phyloP scores from a whole-genome alignment of 78 protist genomes.

The Dictyostelium purpureum region DNA sequence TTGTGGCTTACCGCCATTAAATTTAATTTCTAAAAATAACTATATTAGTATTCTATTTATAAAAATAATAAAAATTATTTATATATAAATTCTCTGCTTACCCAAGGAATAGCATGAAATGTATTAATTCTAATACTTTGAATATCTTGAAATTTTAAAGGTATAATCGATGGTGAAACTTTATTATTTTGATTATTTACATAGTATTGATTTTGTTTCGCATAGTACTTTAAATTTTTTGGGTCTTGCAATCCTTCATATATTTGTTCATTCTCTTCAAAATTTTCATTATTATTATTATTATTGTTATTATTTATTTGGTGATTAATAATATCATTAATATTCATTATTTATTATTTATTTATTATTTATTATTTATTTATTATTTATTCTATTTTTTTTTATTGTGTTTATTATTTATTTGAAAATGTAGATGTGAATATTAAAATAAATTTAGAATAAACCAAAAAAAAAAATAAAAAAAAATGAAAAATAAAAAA shows the following conservation, averaged over 20 bases:
- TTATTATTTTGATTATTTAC: conserved; percentile 2
- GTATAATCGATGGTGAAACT: neutral
- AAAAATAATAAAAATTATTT: neutral
- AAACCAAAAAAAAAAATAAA: neutral
- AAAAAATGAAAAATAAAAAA: too few relatives aligned
- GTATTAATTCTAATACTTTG: conserved; percentile 7
- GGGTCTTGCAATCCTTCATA: neutral
- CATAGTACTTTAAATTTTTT: neutral
- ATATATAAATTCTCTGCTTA: neutral
- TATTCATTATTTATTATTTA: too few relatives aligned
- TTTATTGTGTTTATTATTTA: too few relatives aligned
- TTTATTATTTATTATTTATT: too few relatives aligned
- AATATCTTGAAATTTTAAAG: neutral
- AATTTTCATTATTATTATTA: too few relatives aligned
- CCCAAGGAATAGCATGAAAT: neutral
- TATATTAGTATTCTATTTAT: too few relatives aligned
- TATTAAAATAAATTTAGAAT: neutral
- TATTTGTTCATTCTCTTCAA: neutral
- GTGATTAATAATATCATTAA: too few relatives aligned
- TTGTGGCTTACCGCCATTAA: conserved; percentile 63
- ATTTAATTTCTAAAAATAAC: conserved; percentile 45
- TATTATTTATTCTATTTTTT: too few relatives aligned
- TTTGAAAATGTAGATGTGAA: too few relatives aligned
- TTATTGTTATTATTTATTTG: too few relatives aligned
- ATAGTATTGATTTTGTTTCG: neutral